Percentiles rank a stretch among this genome's conserved stretches.
These are phyloP conservation scores for Periconia digitata DNA, from an alignment of 2,329 filamentous ascomycete species.

Conservation along the genomic window DNA sequence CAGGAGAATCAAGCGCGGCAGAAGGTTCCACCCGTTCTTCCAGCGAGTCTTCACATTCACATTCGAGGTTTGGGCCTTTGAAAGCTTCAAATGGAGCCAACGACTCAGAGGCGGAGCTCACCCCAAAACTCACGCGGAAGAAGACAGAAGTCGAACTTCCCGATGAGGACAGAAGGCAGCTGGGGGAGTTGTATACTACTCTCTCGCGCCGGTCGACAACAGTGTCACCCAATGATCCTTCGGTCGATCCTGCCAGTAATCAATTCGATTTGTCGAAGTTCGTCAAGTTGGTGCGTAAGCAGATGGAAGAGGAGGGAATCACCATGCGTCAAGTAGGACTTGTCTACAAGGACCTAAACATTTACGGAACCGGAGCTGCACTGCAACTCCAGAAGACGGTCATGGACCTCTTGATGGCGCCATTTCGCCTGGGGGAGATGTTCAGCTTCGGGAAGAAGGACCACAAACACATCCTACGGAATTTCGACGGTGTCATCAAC, in stretches of 20 bases:
- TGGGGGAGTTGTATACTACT: slow-evolving; percentile 24
- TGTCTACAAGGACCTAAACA: slow-evolving; percentile 65
- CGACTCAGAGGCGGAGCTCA: slow-evolving; percentile 1
- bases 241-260: slow-evolving; percentile 55
- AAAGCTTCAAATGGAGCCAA: slow-evolving; percentile 1
- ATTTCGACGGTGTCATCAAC: slow-evolving; percentile 57
- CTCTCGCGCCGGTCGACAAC: slow-evolving; percentile 30
- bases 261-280: slow-evolving; percentile 59
- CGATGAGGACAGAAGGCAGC: slow-evolving; percentile 25
- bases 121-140: slow-evolving; percentile 7
- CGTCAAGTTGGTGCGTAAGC: slow-evolving; percentile 51
- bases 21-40: slow-evolving; percentile 7
- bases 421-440: slow-evolving; percentile 59
- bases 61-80: slow-evolving; percentile 11
- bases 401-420: slow-evolving; percentile 59
- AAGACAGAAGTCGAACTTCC: slow-evolving; percentile 22
- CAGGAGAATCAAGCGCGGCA: not conserved
- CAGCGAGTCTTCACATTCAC: slow-evolving; percentile 10
- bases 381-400: slow-evolving; percentile 71
- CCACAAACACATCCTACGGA: slow-evolving; percentile 58
- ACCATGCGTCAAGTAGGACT: slow-evolving; percentile 59
- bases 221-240: slow-evolving; percentile 45
- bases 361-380: slow-evolving; percentile 67
- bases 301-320: slow-evolving; percentile 59
- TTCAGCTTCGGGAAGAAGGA: slow-evolving; percentile 52